Evolutionary conservation across 2,329 filamentous ascomycete genomes (phyloP), one percentile per base, ranked within the genome.

Genomic region (Fusarium mexicanum): DNA sequence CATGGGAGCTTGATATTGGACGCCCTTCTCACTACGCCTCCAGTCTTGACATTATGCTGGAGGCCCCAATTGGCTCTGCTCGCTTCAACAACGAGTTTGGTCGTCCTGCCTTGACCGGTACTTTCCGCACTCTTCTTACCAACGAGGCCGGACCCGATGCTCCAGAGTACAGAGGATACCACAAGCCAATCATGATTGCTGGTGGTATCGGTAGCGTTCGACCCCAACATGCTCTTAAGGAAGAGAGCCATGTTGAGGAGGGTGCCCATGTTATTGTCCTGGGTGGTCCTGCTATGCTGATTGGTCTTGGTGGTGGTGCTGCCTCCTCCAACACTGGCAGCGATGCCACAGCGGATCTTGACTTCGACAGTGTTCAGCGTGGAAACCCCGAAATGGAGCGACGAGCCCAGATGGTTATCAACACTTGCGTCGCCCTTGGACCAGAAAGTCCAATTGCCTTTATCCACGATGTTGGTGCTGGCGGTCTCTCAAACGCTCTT

Each of bases 11-110:
- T 38, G 93, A 98, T 79, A 89, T 98, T 64, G 96, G 96, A 57
- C 95, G 93, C 80, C 96, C 96, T 9, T 89, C 91, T 50, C 96
- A 99, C 83, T 96, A 98, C 79, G 95, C 96, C 26, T 97, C 94
- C 85, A 95, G 93, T 84, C 86, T 98, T 43, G 95, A 98, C 80
- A 98, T 99, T 77, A 98, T 99, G 96, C 87, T 98, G 17, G 96
- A 99, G 81, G 96, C 95, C 1, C 96, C 96, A 1, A 96, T 99
- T 77, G 96, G 96, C 41, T 96, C 94, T 78, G 96, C 96, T 58
- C 91, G 94, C 26, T 98, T 97, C 87, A 98, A 98, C 86, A 99
- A 99, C 80, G 96, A 98, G 80, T 99, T 98, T 79, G 96, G 96
- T 33, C 90, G 96, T 43, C 96, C 96, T 41, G 95, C 92, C 79